Percentiles rank a stretch among this genome's conserved stretches.
phyloP scores from a whole-genome alignment of 2,329 filamentous ascomycete genomes.

The Arachnomyces sp. region DNA sequence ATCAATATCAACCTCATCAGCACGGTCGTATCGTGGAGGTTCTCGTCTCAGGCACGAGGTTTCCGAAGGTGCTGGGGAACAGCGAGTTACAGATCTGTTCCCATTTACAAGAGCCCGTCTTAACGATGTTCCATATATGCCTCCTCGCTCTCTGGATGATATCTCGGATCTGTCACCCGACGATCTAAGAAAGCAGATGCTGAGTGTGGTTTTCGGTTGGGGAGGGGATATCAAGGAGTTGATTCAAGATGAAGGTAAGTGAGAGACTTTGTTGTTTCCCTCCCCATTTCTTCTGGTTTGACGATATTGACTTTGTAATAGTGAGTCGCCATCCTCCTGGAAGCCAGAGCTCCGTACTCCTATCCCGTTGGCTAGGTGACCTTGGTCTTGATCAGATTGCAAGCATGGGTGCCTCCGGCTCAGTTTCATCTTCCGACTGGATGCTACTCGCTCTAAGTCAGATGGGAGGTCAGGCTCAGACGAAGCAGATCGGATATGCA shows the following conservation, averaged over 20 bases:
- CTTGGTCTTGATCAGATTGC: constrained; percentile 73
- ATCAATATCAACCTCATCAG: constrained; percentile 42
- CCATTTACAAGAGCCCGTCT: constrained; percentile 75
- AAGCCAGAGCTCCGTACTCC: constrained; percentile 70
- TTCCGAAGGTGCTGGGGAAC: constrained; percentile 67
- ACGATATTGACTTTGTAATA: constrained; percentile 18
- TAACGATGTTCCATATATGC: constrained; percentile 73
- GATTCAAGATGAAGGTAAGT: constrained; percentile 69
- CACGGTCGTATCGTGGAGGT: constrained; percentile 37
- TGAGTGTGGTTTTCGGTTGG: constrained; percentile 93
- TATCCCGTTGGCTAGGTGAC: constrained; percentile 89
- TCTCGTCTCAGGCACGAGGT: constrained; percentile 77
- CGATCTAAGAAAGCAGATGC: constrained; percentile 80
- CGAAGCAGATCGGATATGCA: constrained; percentile 82
- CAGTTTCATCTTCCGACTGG: constrained; percentile 93
- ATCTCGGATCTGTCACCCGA: constrained; percentile 56
- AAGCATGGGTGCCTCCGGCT: constrained; percentile 64
- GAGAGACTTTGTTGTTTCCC: not conserved
- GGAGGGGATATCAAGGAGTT: constrained; percentile 73
- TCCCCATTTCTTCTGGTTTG: constrained; percentile 5
- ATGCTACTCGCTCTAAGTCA: constrained; percentile 89
- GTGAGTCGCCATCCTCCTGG: constrained; percentile 64
- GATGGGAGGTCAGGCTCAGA: constrained; percentile 68
- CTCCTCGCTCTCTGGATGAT: constrained; percentile 53
- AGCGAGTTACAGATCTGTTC: constrained; percentile 70